Conservation (phyloP, 2,329 filamentous ascomycete species). For the Myriosclerotinia scirpicola region DNA sequence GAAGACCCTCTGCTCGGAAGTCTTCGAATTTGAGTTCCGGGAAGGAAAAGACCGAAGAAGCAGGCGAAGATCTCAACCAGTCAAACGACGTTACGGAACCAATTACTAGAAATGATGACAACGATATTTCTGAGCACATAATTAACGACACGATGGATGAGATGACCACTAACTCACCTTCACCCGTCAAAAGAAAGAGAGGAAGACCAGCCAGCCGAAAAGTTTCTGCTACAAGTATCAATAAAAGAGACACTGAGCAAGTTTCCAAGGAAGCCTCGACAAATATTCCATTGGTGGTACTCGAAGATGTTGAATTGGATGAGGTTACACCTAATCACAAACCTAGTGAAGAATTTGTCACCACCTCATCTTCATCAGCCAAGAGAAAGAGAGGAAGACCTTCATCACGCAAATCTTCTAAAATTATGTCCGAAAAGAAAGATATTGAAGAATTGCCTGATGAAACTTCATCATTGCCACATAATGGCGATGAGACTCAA, state of each 20-base stretch:
- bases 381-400: conserved; percentile 15
- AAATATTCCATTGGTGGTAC: neutral
- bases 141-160: neutral
- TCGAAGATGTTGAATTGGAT: neutral
- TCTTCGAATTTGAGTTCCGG: neutral
- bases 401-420: neutral
- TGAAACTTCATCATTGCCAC: neutral
- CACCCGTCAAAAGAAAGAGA: conserved; percentile 1
- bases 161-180: neutral
- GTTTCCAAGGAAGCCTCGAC: neutral
- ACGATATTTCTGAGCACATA: neutral
- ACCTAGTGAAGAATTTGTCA: neutral
- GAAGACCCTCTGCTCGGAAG: neutral
- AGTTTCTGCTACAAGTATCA: neutral
- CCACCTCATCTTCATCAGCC: neutral
- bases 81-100: neutral
- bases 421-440: neutral
- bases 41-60: neutral
- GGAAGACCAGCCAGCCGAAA: conserved; percentile 3
- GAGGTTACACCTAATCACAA: neutral
- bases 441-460: neutral
- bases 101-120: neutral
- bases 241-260: neutral
- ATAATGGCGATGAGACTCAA: neutral
- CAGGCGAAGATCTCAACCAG: neutral